A percentile compares a stretch with the other conserved stretches of the same genome.
phyloP scores from a whole-genome alignment of 2,329 filamentous ascomycete genomes.

The Fusarium humuli region DNA sequence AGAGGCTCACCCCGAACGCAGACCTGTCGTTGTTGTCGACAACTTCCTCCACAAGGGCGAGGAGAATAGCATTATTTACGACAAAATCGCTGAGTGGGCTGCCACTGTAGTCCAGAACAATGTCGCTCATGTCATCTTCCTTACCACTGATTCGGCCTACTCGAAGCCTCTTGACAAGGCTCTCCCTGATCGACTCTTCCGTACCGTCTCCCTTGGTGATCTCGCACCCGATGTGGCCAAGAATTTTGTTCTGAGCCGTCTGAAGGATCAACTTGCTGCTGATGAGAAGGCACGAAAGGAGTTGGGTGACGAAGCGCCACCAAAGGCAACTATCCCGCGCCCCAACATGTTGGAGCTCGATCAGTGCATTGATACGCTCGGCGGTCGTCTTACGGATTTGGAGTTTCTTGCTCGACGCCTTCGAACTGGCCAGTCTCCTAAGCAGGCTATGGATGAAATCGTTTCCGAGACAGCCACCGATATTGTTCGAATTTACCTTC shows the following conservation, averaged over 20 bases:
- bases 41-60: constrained; percentile 88
- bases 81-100: constrained; percentile 90
- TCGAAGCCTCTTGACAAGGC: constrained; percentile 88
- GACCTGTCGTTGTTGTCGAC: constrained; percentile 88
- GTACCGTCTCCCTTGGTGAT: constrained; percentile 86
- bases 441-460: constrained; percentile 85
- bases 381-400: constrained; percentile 93
- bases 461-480: constrained; percentile 89
- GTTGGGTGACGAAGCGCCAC: constrained; percentile 42
- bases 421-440: constrained; percentile 85
- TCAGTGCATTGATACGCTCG: constrained; percentile 81
- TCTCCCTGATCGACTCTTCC: constrained; percentile 90
- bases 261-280: constrained; percentile 63
- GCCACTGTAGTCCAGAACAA: constrained; percentile 87
- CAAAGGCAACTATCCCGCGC: constrained; percentile 40
- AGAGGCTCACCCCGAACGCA: constrained; percentile 85
- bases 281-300: constrained; percentile 42
- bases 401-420: constrained; percentile 93
- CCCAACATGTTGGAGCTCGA: constrained; percentile 78
- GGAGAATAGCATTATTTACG: constrained; percentile 73
- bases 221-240: constrained; percentile 88
- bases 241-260: constrained; percentile 86
- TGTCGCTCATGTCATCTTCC: constrained; percentile 91
- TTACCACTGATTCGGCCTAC: constrained; percentile 90
- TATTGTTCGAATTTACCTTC: constrained; percentile 91